Evolutionary conservation across 768 basidiomycete species (phyloP).

Genomic region (Russula sp.): DNA sequence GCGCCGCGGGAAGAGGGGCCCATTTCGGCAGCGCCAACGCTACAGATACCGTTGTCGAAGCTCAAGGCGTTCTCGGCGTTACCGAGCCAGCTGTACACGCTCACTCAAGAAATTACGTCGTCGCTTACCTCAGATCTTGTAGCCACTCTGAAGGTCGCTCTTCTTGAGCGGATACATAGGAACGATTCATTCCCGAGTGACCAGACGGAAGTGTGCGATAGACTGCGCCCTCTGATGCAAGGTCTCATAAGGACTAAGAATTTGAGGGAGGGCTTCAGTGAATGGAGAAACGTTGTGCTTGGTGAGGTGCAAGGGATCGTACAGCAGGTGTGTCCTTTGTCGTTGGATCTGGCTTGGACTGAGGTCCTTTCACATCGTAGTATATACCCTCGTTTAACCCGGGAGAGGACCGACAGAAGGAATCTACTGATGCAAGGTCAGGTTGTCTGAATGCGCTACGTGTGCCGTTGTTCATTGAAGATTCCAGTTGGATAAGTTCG

Average conservation of each 20-base stretch:
- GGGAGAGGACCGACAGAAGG: constrained; percentile 41
- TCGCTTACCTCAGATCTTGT: constrained; percentile 75
- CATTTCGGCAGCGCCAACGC: not conserved
- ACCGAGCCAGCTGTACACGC: constrained; percentile 59
- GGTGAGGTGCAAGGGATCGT: constrained; percentile 50
- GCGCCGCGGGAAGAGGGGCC: constrained; percentile 17
- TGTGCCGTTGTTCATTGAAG: not conserved
- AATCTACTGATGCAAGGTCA: constrained; percentile 13
- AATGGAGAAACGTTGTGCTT: constrained; percentile 66
- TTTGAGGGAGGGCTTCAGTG: constrained; percentile 55
- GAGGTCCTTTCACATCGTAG: constrained; percentile 29
- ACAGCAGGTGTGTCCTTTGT: constrained; percentile 44
- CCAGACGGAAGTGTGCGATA: constrained; percentile 41
- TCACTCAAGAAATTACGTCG: constrained; percentile 68
- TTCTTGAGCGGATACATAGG: constrained; percentile 43
- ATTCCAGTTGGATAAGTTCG: constrained; percentile 39
- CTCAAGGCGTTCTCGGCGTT: constrained; percentile 68
- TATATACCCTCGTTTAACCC: constrained; percentile 52
- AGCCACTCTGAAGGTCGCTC: constrained; percentile 57
- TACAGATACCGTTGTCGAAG: constrained; percentile 51
- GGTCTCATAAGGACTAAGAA: constrained; percentile 72
- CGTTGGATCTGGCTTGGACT: not conserved
- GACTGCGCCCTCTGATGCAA: constrained; percentile 62
- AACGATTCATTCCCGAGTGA: not conserved
- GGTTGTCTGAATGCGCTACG: not conserved